Evolutionary conservation across 2,329 filamentous ascomycete genomes (phyloP).

Genomic region (Stagonosporopsis cucurbitacearum): DNA sequence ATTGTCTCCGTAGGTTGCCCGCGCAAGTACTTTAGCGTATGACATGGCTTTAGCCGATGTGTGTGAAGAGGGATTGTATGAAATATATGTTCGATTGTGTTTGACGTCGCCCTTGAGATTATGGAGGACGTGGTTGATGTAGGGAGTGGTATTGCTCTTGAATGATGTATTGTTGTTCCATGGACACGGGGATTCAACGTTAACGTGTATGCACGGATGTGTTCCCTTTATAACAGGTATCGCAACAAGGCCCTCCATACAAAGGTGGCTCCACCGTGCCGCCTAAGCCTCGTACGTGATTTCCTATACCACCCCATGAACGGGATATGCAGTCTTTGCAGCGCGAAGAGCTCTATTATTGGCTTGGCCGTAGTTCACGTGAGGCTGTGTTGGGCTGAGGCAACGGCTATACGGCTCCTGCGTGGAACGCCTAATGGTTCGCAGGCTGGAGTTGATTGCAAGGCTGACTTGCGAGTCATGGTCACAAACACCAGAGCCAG

Average conservation of each 20-base stretch:
- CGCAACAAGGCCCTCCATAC: background rate
- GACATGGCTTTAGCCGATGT: background rate
- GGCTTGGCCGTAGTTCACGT: slow-evolving; percentile 1
- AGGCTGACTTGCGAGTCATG: slow-evolving; percentile 13
- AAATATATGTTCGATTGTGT: background rate
- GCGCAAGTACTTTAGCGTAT: background rate
- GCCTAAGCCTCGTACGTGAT: background rate
- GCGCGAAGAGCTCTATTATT: background rate
- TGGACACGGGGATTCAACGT: background rate
- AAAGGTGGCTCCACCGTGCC: background rate
- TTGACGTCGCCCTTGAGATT: background rate
- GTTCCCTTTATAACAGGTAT: slow-evolving; percentile 1
- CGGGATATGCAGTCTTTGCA: background rate
- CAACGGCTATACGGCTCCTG: slow-evolving; percentile 10
- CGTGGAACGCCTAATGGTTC: slow-evolving; percentile 3
- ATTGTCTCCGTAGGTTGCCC: background rate
- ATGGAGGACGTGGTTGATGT: slow-evolving; percentile 10
- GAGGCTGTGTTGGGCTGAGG: slow-evolving; percentile 1
- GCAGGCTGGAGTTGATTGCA: background rate
- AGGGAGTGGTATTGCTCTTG: background rate
- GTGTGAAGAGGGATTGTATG: background rate
- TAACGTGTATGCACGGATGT: background rate
- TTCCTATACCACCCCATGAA: background rate
- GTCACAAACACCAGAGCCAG: background rate
- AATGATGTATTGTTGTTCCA: slow-evolving; percentile 1